Base-by-base conservation (phyloP, 1,139 yeast species). In the Diutina mesorugosa region DNA sequence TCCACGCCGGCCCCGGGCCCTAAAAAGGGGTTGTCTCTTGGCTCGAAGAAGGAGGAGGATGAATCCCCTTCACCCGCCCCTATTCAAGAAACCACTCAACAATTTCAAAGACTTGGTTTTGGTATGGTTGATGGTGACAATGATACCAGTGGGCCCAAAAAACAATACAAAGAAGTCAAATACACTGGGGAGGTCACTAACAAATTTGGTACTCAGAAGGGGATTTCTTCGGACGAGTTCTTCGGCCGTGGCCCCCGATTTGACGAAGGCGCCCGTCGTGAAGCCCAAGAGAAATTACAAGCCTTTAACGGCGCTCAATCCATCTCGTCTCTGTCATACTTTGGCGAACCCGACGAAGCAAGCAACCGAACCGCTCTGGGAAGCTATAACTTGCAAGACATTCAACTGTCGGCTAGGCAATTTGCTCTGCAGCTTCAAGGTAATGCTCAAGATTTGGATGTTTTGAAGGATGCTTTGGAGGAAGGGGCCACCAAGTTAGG, bases 161-260 rank as follows among this genome's bases (percentile, higher is more conserved):
- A 75, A 61, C 68, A 71, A 58, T 72, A 73, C 61, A 77, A 79
- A 61, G 85, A 81, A 67, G 73, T 77, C 61, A 70, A 72, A 60
- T 80, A 85, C 67, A 82, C 90, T 1, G 93, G 93, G 51, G 85
- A 84, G 62, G 87, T 86, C 41, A 81, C 81, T 51, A 80, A 79
- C 66, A 89, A 90, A 70, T 93, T 79, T 69, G 98, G 97, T 57
- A 74, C 76, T 50, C 97, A 91, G 69, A 93, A 90, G 77, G 96
- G 91, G 57, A 95, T 93, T 61, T 91, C 98, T 0, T 90, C 97
- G 0, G 99, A 95, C 69, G 95, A 90, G 71, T 83, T 81, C 67
- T 93, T 93, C 68, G 97, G 97, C 16, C 84, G 96, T 66, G 95
- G 95, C 48, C 80, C 80, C 3, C 75, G 84, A 54, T 90, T 83